Percentiles rank a stretch among this genome's conserved stretches.
These are phyloP conservation scores for Elaeis oleifera DNA, from an alignment of 202 grass and related monocot species.

Conservation along the genomic window DNA sequence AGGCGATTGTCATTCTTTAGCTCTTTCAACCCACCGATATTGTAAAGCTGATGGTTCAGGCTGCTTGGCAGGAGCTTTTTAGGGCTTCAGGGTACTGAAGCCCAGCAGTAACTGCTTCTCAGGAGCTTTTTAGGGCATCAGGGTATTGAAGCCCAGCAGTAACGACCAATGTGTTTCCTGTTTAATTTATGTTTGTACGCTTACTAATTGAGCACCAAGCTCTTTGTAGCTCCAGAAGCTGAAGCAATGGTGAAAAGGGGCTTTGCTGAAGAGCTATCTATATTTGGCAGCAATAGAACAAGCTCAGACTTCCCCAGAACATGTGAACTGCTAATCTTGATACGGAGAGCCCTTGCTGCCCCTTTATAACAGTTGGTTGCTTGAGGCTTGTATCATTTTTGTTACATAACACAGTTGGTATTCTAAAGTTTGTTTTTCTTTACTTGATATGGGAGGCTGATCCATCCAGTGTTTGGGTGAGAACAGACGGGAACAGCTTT, in stretches of 20 bases:
- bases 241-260: neutral
- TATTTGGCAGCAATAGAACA: conserved; percentile 3
- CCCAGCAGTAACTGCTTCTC: neutral
- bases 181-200: conserved; percentile 12
- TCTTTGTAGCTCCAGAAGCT: conserved; percentile 6
- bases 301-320: neutral
- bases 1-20: conserved; percentile 13
- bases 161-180: conserved; percentile 4
- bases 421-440: too few relatives aligned
- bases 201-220: conserved; percentile 17
- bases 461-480: too few relatives aligned
- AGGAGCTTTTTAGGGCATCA: neutral
- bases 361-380: conserved; percentile 9
- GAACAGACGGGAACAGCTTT: too few relatives aligned
- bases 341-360: neutral
- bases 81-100: neutral
- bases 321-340: neutral
- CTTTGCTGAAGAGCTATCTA: conserved; percentile 6
- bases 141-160: conserved; percentile 3
- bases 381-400: conserved; percentile 22
- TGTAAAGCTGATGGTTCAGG: neutral
- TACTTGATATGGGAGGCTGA: too few relatives aligned
- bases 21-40: neutral
- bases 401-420: conserved; percentile 1
- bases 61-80: neutral